Conservation (phyloP, 441 rosid genomes). For the Aleurites moluccanus region DNA sequence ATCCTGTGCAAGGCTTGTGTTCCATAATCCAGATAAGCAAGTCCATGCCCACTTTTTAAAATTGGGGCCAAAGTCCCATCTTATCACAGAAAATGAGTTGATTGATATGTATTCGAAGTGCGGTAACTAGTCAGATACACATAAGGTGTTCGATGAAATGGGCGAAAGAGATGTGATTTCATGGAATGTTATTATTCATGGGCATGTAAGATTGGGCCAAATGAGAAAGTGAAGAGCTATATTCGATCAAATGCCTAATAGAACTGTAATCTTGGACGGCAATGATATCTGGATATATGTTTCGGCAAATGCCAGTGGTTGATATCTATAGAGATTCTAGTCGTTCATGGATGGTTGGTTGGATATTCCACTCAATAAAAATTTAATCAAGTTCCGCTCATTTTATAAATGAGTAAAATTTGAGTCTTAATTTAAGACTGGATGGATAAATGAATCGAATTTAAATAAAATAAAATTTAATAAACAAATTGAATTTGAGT, state of each 20-base stretch:
- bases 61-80: constrained; percentile 37
- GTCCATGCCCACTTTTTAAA: constrained; percentile 49
- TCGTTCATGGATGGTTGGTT: no score
- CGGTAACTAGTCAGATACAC: constrained; percentile 36
- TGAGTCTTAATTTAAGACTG: no score
- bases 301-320: constrained; percentile 46
- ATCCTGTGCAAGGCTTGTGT: constrained; percentile 45
- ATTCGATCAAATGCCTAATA: constrained; percentile 39
- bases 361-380: no score
- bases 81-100: constrained; percentile 47
- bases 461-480: no score
- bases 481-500: no score
- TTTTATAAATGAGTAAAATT: no score
- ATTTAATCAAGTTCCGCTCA: no score
- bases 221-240: constrained; percentile 48
- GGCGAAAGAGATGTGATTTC: constrained; percentile 46
- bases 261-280: constrained; percentile 60
- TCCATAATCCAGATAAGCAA: constrained; percentile 38
- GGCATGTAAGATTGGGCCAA: constrained; percentile 45
- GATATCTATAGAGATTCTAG: no score
- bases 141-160: constrained; percentile 53
- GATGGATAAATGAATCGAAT: no score
- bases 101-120: constrained; percentile 50
- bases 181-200: constrained; percentile 55
- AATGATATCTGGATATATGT: constrained; percentile 51